These are phyloP conservation scores for Garcileccinum viscosum DNA, from an alignment of 1,284 basidiomycete species.

Conservation along the genomic window DNA sequence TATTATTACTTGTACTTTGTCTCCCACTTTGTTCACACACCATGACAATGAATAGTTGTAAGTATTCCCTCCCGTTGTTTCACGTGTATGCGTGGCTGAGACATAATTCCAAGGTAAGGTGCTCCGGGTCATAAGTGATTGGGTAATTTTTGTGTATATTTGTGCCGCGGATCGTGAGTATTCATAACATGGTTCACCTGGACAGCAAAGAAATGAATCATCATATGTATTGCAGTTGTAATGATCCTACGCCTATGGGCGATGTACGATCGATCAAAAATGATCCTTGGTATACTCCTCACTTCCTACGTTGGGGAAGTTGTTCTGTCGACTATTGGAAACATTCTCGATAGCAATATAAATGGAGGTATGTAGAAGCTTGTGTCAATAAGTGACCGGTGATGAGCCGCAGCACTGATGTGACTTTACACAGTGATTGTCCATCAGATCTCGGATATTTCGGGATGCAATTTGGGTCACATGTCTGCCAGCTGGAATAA, in stretches of 20 bases:
- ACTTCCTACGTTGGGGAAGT: not conserved
- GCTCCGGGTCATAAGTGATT: not conserved
- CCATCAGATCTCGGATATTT: not conserved
- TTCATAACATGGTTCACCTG: not conserved
- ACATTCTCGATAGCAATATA: not conserved
- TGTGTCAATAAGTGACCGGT: not conserved
- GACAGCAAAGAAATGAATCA: rapidly evolving
- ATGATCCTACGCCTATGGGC: not conserved
- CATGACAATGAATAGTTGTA: not conserved
- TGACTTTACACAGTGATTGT: not conserved
- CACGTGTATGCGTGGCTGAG: not conserved
- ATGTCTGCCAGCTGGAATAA: not conserved
- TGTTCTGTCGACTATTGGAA: not conserved
- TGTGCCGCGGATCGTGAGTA: not conserved
- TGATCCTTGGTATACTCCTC: not conserved
- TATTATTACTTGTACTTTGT: not conserved
- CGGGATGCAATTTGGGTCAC: not conserved
- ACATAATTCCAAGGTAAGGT: not conserved
- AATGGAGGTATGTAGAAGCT: not conserved
- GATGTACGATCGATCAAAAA: not conserved
- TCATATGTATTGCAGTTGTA: not conserved
- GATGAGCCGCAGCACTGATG: not conserved
- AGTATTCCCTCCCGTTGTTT: not conserved
- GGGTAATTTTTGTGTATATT: not conserved
- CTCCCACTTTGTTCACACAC: not conserved